These are phyloP conservation scores for Xylaria grammica DNA, from an alignment of 495 filamentous ascomycete genomes.

Conservation along the genomic window DNA sequence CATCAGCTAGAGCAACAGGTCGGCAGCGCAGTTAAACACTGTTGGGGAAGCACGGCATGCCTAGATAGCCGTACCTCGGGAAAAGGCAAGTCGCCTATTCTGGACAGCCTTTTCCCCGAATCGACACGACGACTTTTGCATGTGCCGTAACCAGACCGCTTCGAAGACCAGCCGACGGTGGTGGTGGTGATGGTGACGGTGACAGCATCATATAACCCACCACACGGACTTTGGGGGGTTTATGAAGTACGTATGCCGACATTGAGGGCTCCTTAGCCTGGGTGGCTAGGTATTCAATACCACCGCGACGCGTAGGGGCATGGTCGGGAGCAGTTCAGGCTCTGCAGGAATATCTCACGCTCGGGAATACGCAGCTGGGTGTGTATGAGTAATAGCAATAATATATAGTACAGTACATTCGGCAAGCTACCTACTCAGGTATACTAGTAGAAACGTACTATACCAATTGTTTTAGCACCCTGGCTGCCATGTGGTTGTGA, in stretches of 20 bases:
- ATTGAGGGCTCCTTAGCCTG: not conserved
- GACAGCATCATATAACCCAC: not conserved
- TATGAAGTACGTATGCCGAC: not conserved
- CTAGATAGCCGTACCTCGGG: slow-evolving; percentile 8
- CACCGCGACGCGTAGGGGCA: not conserved
- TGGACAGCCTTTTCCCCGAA: slow-evolving; percentile 4
- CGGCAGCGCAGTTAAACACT: not conserved
- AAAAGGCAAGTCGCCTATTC: slow-evolving; percentile 10
- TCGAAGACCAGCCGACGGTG: not conserved
- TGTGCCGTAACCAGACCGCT: slow-evolving; percentile 4
- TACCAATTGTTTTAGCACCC: too few species aligned
- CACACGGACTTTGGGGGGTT: not conserved
- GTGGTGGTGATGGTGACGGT: slow-evolving; percentile 1
- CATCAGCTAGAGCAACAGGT: slow-evolving; percentile 1
- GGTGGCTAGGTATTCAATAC: not conserved
- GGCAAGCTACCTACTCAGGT: too few species aligned
- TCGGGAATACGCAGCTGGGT: not conserved
- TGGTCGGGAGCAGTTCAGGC: slow-evolving; percentile 4
- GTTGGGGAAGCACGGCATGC: slow-evolving; percentile 6
- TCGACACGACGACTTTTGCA: not conserved
- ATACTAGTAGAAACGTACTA: too few species aligned
- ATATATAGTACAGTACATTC: too few species aligned
- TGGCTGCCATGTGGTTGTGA: slow-evolving; percentile 18
- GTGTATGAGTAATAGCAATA: slow-evolving; percentile 1
- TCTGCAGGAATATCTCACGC: slow-evolving; percentile 6